A percentile compares a stretch with the other conserved stretches of the same genome.
These are phyloP conservation scores for Mucor circinelloides DNA, from an alignment of 371 early-diverging fungal species.

Conservation along the genomic window DNA sequence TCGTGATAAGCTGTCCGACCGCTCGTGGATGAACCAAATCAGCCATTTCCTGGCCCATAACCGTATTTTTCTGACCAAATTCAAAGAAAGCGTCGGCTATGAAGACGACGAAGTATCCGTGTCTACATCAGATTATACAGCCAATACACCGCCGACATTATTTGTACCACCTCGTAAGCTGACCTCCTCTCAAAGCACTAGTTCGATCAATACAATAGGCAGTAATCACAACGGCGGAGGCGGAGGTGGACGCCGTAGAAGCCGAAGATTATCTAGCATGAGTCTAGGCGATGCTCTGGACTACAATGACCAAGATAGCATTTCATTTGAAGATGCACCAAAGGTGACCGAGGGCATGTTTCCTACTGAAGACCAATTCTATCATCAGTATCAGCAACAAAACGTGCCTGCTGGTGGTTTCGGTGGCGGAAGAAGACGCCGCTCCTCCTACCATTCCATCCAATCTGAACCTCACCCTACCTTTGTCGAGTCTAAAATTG, in stretches of 20 bases:
- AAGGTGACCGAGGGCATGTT: conserved; percentile 26
- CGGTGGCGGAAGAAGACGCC: conserved; percentile 16
- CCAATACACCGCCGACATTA: neutral
- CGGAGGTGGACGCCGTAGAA: conserved; percentile 11
- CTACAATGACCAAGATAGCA: conserved; percentile 12
- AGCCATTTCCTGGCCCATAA: conserved; percentile 37
- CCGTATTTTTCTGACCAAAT: conserved; percentile 47
- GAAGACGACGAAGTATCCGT: conserved; percentile 15
- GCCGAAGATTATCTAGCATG: conserved; percentile 18
- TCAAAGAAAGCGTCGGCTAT: conserved; percentile 50
- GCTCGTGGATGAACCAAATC: conserved; percentile 41
- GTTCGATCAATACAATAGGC: conserved; percentile 3
- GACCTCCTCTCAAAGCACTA: conserved; percentile 14
- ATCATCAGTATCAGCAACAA: conserved; percentile 33
- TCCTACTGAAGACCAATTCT: conserved; percentile 28
- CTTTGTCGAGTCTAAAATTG: conserved; percentile 25
- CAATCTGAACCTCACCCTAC: conserved; percentile 36
- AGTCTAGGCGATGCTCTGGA: conserved; percentile 18
- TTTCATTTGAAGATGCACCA: conserved; percentile 21
- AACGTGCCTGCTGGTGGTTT: neutral
- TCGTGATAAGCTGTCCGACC: conserved; percentile 44
- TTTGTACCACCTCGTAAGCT: conserved; percentile 1
- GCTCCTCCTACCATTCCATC: conserved; percentile 26
- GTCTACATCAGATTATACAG: neutral
- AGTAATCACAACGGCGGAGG: neutral